Base-by-base conservation (phyloP, 306 rosid genomes). In the Vachellia pachyceras region DNA sequence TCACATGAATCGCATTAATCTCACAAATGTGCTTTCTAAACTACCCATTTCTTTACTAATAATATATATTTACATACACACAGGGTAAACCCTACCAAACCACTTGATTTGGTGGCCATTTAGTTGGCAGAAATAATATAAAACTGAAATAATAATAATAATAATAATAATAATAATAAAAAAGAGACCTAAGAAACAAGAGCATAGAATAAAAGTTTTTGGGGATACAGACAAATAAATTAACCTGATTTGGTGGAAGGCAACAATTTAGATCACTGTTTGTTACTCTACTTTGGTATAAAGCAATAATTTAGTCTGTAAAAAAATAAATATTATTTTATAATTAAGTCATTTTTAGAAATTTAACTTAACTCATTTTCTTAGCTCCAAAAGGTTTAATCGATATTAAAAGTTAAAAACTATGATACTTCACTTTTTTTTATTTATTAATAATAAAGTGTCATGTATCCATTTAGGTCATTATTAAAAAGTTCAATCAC, bases 231-330 rank as follows among this genome's bases (percentile, higher is more conserved):
- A 29, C 33, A 29, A 1, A 60, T 60, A 57, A 3, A 13, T 72
- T 80, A 66, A 80, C 77, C 42, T 72, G 87, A 68, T 86, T 86
- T 67, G 80, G 87, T 72, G 44, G 84, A 72, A 66, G 18, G 85
- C 72, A 77, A 77, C 65, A 13, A 68, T 52, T 74, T 35, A 76
- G 77, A 50, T 80, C 52, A 9, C 58, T 64, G 80, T 50, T 50
- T 50, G 58, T 17, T 17, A 4, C 22, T 50, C 22, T 50, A 50
- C 17, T 50, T 50, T 50, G 58, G 20, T 17, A 17, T 3, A 50
- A 50, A 50, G 2, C 10, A 17, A 17, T 1, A 15, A 50, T 50
- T 50, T 50, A 50, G 58, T 2, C 33, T 50, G 10, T 22, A 22
- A 50, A 50, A 50, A 17, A 50, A 18, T 50, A 17, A 50, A 17